A percentile compares a stretch with the other conserved stretches of the same genome.
Evolutionary conservation across 108 stramenopile genomes (phyloP).

Genomic region (Phaeodactylum tricornutum): DNA sequence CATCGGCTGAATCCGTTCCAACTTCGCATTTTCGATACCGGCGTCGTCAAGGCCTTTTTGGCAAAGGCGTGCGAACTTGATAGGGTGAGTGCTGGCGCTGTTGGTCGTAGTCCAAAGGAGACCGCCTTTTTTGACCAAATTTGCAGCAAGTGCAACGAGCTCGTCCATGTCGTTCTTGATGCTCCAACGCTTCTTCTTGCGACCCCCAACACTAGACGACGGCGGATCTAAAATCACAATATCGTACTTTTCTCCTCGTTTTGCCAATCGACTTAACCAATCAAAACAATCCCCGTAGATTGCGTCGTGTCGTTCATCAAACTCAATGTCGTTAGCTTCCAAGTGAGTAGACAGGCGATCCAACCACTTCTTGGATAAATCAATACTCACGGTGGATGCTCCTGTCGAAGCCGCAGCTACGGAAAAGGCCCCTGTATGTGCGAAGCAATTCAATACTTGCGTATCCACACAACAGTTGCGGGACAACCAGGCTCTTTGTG

Average conservation of each 20-base stretch:
- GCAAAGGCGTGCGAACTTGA: constrained; percentile 60
- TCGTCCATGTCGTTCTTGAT: constrained; percentile 65
- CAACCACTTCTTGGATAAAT: constrained; percentile 77
- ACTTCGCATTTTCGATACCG: constrained; percentile 35
- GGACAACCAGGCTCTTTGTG: constrained; percentile 63
- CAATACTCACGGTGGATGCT: constrained; percentile 67
- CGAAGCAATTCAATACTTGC: constrained; percentile 75
- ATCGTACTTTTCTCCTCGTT: constrained; percentile 76
- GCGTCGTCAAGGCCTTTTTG: constrained; percentile 52
- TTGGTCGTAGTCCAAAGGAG: constrained; percentile 72
- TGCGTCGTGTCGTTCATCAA: constrained; percentile 65
- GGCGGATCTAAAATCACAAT: constrained; percentile 84
- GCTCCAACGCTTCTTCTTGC: constrained; percentile 77
- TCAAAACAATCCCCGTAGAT: constrained; percentile 86
- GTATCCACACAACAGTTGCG: constrained; percentile 50
- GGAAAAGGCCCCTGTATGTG: constrained; percentile 74
- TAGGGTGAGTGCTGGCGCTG: constrained; percentile 43
- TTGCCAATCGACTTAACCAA: constrained; percentile 64
- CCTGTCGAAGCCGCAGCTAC: constrained; percentile 72
- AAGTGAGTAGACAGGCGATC: constrained; percentile 64
- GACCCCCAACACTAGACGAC: constrained; percentile 57
- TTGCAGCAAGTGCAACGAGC: constrained; percentile 64
- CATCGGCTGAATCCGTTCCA: constrained; percentile 77
- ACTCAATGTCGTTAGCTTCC: constrained; percentile 68
- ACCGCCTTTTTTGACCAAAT: constrained; percentile 61